phyloP scores from a whole-genome alignment of 768 basidiomycete genomes.

The Macrolepiota albuminosa region DNA sequence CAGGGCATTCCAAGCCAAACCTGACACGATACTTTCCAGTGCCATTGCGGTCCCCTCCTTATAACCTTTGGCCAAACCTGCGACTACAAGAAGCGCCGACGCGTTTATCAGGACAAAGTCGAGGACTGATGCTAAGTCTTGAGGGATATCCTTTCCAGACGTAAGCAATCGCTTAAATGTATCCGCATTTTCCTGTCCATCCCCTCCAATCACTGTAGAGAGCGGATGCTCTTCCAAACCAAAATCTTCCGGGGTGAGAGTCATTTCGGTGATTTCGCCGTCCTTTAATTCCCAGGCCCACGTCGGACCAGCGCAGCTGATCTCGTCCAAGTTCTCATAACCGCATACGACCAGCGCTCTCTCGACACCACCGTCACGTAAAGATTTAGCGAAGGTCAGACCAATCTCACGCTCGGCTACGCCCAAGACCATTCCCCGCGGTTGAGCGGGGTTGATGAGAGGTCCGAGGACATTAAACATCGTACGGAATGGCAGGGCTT shows the following conservation, averaged over 20 bases:
- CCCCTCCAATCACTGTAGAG: slow-evolving; percentile 61
- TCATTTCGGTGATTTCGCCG: slow-evolving; percentile 56
- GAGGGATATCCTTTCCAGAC: slow-evolving; percentile 51
- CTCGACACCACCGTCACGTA: slow-evolving; percentile 68
- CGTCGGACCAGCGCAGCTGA: slow-evolving; percentile 90
- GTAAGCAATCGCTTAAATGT: slow-evolving; percentile 64
- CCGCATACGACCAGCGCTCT: slow-evolving; percentile 94
- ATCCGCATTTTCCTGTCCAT: slow-evolving; percentile 76
- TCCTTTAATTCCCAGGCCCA: slow-evolving; percentile 77
- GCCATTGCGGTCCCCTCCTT: slow-evolving; percentile 71
- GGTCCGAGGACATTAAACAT: slow-evolving; percentile 96
- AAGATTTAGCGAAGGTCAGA: slow-evolving; percentile 69
- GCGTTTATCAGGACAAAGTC: slow-evolving; percentile 92
- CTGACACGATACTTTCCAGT: slow-evolving; percentile 51
- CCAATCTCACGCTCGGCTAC: slow-evolving; percentile 83
- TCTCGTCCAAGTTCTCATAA: slow-evolving; percentile 88
- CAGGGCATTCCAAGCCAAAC: slow-evolving; percentile 56
- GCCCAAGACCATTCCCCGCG: slow-evolving; percentile 87
- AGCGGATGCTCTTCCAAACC: slow-evolving; percentile 73
- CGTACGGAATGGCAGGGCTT: slow-evolving; percentile 87
- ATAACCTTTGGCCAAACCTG: slow-evolving; percentile 68
- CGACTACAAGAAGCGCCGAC: slow-evolving; percentile 81
- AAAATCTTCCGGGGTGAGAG: slow-evolving; percentile 69
- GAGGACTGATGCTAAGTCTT: slow-evolving; percentile 54
- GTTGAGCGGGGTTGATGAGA: slow-evolving; percentile 85